Evolutionary conservation across 1,284 basidiomycete species (phyloP).

Genomic region (Volvariella surrecta): DNA sequence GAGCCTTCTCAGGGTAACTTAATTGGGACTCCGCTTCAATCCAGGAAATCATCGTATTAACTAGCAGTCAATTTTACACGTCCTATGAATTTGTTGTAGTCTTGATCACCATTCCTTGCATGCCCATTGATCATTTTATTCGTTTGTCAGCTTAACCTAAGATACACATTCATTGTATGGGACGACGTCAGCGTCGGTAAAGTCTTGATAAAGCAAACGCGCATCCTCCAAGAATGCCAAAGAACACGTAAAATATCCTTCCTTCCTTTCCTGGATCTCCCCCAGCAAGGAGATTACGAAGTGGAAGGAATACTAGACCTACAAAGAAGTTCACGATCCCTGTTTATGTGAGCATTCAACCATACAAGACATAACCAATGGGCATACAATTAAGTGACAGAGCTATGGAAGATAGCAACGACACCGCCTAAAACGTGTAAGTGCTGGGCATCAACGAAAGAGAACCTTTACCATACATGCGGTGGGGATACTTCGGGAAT

Average conservation of each 20-base stretch:
- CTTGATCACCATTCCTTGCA: too few relatives aligned
- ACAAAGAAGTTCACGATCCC: slow-evolving; percentile 83
- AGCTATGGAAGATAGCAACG: slow-evolving; percentile 76
- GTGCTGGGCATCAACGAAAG: slow-evolving; percentile 2
- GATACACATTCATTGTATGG: too few relatives aligned
- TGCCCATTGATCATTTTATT: too few relatives aligned
- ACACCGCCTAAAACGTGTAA: slow-evolving; percentile 53
- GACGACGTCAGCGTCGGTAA: slow-evolving; percentile 23
- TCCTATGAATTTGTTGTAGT: too few relatives aligned
- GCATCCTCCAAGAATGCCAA: slow-evolving; percentile 32
- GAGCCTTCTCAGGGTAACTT: background rate
- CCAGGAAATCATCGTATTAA: too few relatives aligned
- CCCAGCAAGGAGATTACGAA: slow-evolving; percentile 65
- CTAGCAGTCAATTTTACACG: too few relatives aligned
- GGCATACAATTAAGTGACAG: slow-evolving; percentile 68
- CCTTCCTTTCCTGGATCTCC: slow-evolving; percentile 65
- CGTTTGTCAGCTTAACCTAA: too few relatives aligned
- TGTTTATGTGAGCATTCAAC: slow-evolving; percentile 17
- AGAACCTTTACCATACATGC: slow-evolving; percentile 39
- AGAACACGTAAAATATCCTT: slow-evolving; percentile 79
- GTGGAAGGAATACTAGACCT: slow-evolving; percentile 74
- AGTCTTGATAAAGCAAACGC: slow-evolving; percentile 28
- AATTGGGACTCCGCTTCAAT: slow-evolving; percentile 17
- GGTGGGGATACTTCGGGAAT: slow-evolving; percentile 86
- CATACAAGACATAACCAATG: background rate